Conservation (phyloP, 1,284 basidiomycete genomes). For the Puccinia polysora region DNA sequence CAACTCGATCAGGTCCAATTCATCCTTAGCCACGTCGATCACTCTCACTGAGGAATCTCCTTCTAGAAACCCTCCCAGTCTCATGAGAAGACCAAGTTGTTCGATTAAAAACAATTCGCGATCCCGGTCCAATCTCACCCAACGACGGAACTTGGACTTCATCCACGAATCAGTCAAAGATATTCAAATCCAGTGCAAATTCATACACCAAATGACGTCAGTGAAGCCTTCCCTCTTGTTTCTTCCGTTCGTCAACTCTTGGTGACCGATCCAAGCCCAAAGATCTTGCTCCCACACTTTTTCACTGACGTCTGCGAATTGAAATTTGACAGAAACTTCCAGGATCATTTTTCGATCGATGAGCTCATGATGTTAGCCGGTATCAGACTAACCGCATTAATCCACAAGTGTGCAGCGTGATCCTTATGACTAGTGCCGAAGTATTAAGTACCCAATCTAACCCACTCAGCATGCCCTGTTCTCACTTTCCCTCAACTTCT, state of each 20-base stretch:
- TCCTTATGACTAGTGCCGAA: too few species aligned
- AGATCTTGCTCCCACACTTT: too few species aligned
- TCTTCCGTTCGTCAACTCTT: background rate
- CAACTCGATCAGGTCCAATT: background rate
- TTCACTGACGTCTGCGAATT: background rate
- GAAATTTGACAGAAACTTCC: background rate
- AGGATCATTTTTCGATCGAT: slow-evolving; percentile 20
- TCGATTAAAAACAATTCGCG: background rate
- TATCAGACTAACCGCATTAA: slow-evolving; percentile 8
- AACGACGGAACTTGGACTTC: background rate
- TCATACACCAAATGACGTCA: slow-evolving; percentile 35
- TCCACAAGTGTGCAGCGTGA: too few species aligned
- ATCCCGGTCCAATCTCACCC: background rate
- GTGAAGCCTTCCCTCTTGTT: background rate
- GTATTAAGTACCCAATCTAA: too few species aligned
- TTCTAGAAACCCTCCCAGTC: background rate
- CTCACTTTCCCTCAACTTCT: too few species aligned
- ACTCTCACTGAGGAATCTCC: background rate
- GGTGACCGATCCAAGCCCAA: background rate
- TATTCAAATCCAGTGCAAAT: slow-evolving; percentile 18
- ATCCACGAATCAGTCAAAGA: slow-evolving; percentile 5
- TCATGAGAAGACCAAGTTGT: background rate
- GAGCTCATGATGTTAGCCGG: slow-evolving; percentile 14
- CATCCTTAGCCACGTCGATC: background rate
- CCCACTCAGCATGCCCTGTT: too few species aligned